Conservation (phyloP, 2,329 filamentous ascomycete genomes). For the Fusarium chlamydosporum region DNA sequence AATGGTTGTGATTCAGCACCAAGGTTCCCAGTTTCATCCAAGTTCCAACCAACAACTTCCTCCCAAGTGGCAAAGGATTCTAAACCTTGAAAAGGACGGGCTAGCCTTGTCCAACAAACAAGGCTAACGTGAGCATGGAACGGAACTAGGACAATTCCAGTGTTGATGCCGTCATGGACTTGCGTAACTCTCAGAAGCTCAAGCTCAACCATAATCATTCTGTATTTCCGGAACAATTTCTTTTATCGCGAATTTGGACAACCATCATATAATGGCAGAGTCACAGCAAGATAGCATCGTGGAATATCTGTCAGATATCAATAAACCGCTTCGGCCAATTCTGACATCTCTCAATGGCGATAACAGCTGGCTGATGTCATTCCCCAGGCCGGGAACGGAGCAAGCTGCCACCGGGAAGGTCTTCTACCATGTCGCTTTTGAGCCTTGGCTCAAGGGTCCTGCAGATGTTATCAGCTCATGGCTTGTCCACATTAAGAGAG, state of each 20-base stretch:
- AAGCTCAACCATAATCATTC: neutral
- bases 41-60: neutral
- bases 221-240: no score
- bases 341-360: slow-evolving; percentile 55
- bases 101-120: neutral
- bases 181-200: neutral
- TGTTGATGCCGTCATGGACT: slow-evolving; percentile 10
- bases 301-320: neutral
- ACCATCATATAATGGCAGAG: neutral
- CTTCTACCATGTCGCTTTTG: slow-evolving; percentile 54
- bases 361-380: slow-evolving; percentile 55
- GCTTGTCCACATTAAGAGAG: slow-evolving; percentile 42
- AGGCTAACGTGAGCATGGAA: neutral
- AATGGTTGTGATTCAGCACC: neutral
- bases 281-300: neutral
- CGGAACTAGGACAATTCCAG: neutral
- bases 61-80: neutral
- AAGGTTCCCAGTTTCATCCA: neutral
- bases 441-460: slow-evolving; percentile 54
- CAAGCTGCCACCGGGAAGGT: slow-evolving; percentile 36
- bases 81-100: neutral
- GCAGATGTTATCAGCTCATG: slow-evolving; percentile 38
- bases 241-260: neutral
- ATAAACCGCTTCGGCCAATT: slow-evolving; percentile 42
- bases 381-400: slow-evolving; percentile 50